phyloP scores from a whole-genome alignment of 768 basidiomycete genomes.

The Xerocomellus chrysenteron region DNA sequence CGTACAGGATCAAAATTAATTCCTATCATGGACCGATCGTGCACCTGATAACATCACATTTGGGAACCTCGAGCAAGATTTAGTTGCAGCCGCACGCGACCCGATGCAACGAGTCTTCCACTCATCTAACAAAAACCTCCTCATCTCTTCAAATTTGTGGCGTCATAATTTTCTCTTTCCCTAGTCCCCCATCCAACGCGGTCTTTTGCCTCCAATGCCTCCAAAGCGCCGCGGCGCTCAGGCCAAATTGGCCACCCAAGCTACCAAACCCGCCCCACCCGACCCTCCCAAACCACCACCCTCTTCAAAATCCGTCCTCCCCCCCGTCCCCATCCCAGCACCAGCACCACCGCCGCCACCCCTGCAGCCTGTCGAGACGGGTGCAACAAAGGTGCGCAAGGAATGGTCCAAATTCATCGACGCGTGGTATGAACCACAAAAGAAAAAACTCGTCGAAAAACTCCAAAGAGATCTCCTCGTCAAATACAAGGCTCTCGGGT shows the following conservation, averaged over 20 bases:
- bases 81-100: slow-evolving; percentile 19
- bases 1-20: slow-evolving; percentile 19
- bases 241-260: slow-evolving; percentile 16
- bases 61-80: slow-evolving; percentile 10
- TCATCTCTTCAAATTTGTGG: slow-evolving; percentile 18
- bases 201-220: slow-evolving; percentile 18
- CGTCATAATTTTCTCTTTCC: slow-evolving; percentile 12
- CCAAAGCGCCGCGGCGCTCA: slow-evolving; percentile 29
- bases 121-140: background rate
- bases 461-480: slow-evolving; percentile 29
- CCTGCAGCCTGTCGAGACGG: slow-evolving; percentile 17
- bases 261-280: slow-evolving; percentile 13
- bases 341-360: slow-evolving; percentile 15
- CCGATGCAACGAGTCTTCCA: slow-evolving; percentile 25
- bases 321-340: background rate
- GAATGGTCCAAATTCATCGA: slow-evolving; percentile 31
- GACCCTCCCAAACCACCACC: slow-evolving; percentile 10
- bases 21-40: slow-evolving; percentile 35
- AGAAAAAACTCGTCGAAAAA: slow-evolving; percentile 30
- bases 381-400: slow-evolving; percentile 28
- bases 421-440: slow-evolving; percentile 32
- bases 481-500: slow-evolving; percentile 32
- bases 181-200: background rate
- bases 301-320: slow-evolving; percentile 9
- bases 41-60: slow-evolving; percentile 31